Conservation (phyloP, 1,139 yeast genomes). For the Eremothecium coryli region DNA sequence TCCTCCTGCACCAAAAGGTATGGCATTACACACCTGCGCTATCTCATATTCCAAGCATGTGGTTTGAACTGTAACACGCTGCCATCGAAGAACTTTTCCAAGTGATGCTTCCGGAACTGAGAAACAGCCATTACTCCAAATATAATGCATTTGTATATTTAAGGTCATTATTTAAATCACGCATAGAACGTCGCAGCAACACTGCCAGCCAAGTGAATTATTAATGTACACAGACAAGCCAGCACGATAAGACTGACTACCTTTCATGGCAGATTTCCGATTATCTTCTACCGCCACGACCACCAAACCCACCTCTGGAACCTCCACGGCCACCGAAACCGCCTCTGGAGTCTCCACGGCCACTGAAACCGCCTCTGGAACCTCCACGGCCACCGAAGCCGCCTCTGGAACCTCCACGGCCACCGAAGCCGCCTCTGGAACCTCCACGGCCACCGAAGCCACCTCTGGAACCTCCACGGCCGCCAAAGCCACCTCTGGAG, state of each 20-base stretch:
- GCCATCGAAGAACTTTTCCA: conserved; percentile 17
- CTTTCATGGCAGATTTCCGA: conserved; percentile 1
- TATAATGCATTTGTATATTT: conserved; percentile 6
- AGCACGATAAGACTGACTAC: neutral
- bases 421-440: conserved; percentile 41
- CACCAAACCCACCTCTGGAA: conserved; percentile 26
- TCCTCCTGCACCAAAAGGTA: conserved; percentile 28
- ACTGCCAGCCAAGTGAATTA: conserved; percentile 1
- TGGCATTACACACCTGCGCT: conserved; percentile 35
- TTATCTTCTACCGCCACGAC: conserved; percentile 20
- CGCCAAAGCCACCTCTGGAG: conserved; percentile 39
- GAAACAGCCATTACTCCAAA: neutral
- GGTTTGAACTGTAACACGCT: conserved; percentile 23
- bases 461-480: conserved; percentile 41
- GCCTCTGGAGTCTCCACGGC: conserved; percentile 14
- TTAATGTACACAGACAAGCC: conserved; percentile 4
- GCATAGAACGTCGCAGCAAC: neutral
- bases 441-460: conserved; percentile 39
- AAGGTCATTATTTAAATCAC: conserved; percentile 4
- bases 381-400: conserved; percentile 23
- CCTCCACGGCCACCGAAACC: conserved; percentile 46
- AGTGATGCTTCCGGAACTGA: neutral
- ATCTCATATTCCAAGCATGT: conserved; percentile 34
- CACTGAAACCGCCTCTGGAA: conserved; percentile 22
- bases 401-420: conserved; percentile 30